Evolutionary conservation across 2,329 filamentous ascomycete genomes (phyloP), one percentile per base, ranked within the genome.

Genomic region (Claviceps quebecensis): DNA sequence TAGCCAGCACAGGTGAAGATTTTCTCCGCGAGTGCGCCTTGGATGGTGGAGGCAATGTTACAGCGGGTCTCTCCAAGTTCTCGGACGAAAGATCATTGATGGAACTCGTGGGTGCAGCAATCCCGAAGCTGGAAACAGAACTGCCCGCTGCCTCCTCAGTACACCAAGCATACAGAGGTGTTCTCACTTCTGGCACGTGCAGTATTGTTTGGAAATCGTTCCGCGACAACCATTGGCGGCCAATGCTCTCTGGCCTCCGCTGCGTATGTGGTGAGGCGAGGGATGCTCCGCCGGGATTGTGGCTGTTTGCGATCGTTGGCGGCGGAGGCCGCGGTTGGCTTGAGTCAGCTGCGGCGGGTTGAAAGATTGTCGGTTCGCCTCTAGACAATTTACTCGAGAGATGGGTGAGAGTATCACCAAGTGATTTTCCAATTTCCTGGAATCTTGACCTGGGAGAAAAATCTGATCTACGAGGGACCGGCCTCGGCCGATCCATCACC

Each of bases 401-500:
- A 2, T 39, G 23, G 1, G 22, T 9, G n/a, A 6, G 8, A 44
- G 14, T 6, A 44, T 43, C 11, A n/a, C 7, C n/a, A 4, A 23
- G 19, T 19, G 46, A 36, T 7, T 13, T 41, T 4, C 11, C 13
- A n/a, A 41, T 13, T 45, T 39, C 17, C n/a, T 44, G 19, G 14
- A 44, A 13, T 17, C 14, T 16, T n/a, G 14, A 2, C 11, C 23
- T 43, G 8, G 8, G 8, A 3, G 13, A 4, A 36, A 13, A 5
- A 14, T 26, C 19, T 38, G 63, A 61, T 38, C 71, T 73, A 49
- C 77, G 69, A 5, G 76, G 75, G 50, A 81, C 76, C 2, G 77
- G 77, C 36, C 77, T 69, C 2, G 77, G 77, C 5, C 77, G 71
- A 59, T 81, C 66, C 5, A 81, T 67, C 19, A 81, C 65, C 0